Conservation (phyloP, 1,139 yeast genomes). For the Ogataea hybrid region DNA sequence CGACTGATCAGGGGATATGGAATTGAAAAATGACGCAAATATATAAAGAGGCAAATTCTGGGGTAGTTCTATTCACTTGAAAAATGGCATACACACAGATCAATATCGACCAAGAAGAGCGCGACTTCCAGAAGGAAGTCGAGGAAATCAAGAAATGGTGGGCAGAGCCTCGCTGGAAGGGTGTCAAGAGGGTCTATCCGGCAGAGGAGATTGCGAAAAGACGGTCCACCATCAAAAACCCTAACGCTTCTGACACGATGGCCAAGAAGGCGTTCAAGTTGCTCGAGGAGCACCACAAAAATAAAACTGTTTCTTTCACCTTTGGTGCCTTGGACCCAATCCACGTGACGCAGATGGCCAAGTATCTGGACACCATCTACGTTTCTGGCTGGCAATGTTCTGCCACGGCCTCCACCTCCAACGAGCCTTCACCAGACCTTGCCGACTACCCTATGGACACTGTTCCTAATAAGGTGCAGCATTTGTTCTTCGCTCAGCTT, state of each 20-base stretch:
- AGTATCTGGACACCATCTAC: conserved; percentile 87
- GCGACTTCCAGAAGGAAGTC: conserved; percentile 65
- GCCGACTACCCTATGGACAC: conserved; percentile 99
- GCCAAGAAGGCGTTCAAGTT: conserved; percentile 77
- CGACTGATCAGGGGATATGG: conserved; percentile 7
- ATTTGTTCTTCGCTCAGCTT: conserved; percentile 92
- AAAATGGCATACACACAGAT: conserved; percentile 42
- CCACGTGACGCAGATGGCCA: conserved; percentile 95
- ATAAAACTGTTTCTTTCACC: conserved; percentile 80
- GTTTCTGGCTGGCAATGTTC: conserved; percentile 99
- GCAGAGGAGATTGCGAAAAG: conserved; percentile 88
- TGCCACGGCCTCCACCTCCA: conserved; percentile 94
- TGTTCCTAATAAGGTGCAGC: conserved; percentile 97
- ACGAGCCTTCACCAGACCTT: conserved; percentile 97
- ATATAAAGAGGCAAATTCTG: not conserved
- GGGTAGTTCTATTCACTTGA: not conserved
- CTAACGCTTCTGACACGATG: conserved; percentile 75
- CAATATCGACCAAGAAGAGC: conserved; percentile 60
- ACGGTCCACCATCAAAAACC: conserved; percentile 69
- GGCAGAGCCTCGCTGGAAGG: conserved; percentile 87
- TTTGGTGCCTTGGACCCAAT: conserved; percentile 97
- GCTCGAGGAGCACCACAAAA: conserved; percentile 67
- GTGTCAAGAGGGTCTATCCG: conserved; percentile 84
- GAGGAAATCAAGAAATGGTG: conserved; percentile 83
- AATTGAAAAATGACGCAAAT: not conserved